Conservation (phyloP, 768 basidiomycete species). For the Russula sp. region DNA sequence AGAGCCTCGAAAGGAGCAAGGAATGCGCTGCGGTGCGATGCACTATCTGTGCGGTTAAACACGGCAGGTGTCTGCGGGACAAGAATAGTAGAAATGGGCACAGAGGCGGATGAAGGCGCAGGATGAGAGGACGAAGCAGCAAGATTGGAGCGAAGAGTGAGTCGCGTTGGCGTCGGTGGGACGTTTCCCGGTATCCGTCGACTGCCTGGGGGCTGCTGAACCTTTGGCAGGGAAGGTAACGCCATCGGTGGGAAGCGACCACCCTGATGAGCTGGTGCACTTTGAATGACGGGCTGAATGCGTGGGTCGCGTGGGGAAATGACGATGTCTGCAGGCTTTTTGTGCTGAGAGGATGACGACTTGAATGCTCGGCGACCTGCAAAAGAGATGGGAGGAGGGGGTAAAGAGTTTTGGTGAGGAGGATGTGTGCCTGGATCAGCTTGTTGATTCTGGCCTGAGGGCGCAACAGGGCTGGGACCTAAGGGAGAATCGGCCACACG, state of each 20-base stretch:
- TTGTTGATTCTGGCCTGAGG: conserved; percentile 35
- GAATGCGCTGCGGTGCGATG: conserved; percentile 71
- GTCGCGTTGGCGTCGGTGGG: conserved; percentile 30
- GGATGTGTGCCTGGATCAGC: conserved; percentile 24
- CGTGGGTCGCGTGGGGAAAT: conserved; percentile 65
- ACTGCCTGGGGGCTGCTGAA: conserved; percentile 20
- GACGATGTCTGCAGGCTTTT: conserved; percentile 75
- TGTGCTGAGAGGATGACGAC: conserved; percentile 48
- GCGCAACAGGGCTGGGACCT: conserved; percentile 29
- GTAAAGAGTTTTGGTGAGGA: conserved; percentile 46
- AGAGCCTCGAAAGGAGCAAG: conserved; percentile 79
- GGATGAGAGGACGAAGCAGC: conserved; percentile 28
- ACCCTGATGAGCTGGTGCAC: conserved; percentile 66
- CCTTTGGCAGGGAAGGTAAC: conserved; percentile 28
- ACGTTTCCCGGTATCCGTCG: conserved; percentile 29
- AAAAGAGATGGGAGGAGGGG: conserved; percentile 74
- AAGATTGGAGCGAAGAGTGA: conserved; percentile 31
- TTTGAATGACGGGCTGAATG: conserved; percentile 65
- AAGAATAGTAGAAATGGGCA: conserved; percentile 63
- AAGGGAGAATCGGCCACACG: conserved; percentile 30
- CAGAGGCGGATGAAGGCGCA: conserved; percentile 45
- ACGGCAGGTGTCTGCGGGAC: conserved; percentile 70
- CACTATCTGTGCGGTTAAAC: conserved; percentile 57
- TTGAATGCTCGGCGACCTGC: conserved; percentile 69
- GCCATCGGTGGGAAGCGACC: conserved; percentile 35